These are phyloP conservation scores for Beauveria sp. DNA, from an alignment of 2,329 filamentous ascomycete genomes.

Conservation along the genomic window DNA sequence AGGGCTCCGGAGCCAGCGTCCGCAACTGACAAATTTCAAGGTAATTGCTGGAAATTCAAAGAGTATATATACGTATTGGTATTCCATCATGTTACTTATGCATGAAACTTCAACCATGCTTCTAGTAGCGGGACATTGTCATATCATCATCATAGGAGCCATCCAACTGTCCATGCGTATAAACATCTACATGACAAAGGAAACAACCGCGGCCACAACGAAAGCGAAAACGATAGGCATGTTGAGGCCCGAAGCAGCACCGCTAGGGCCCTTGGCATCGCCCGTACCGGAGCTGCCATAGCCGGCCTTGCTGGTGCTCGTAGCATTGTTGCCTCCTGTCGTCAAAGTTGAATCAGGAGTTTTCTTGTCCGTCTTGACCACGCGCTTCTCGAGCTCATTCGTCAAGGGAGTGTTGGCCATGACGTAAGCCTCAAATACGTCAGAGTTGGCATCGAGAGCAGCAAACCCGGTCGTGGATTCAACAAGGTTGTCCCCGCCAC, in stretches of 20 bases:
- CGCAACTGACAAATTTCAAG: no score
- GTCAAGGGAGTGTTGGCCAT: slow-evolving; percentile 39
- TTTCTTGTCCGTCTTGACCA: slow-evolving; percentile 18
- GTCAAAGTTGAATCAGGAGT: background rate
- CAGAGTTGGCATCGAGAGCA: slow-evolving; percentile 44
- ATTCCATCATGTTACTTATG: background rate
- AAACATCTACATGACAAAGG: background rate
- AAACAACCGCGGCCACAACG: background rate
- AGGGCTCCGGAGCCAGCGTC: no score
- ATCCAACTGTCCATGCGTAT: background rate
- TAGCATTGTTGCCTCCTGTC: background rate
- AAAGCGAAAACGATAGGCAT: background rate
- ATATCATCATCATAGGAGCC: background rate
- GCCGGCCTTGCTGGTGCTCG: background rate
- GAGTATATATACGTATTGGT: background rate
- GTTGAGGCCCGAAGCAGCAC: background rate
- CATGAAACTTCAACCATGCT: background rate
- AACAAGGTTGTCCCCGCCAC: slow-evolving; percentile 57
- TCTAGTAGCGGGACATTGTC: background rate
- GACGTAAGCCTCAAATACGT: slow-evolving; percentile 46
- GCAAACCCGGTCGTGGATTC: slow-evolving; percentile 29
- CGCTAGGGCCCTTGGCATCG: background rate
- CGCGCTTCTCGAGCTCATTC: slow-evolving; percentile 37
- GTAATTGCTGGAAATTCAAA: background rate
- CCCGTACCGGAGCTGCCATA: background rate